Percentiles rank a stretch among this genome's conserved stretches.
phyloP scores from a whole-genome alignment of 78 protist genomes.

The Anaeramoeba flamelloides region DNA sequence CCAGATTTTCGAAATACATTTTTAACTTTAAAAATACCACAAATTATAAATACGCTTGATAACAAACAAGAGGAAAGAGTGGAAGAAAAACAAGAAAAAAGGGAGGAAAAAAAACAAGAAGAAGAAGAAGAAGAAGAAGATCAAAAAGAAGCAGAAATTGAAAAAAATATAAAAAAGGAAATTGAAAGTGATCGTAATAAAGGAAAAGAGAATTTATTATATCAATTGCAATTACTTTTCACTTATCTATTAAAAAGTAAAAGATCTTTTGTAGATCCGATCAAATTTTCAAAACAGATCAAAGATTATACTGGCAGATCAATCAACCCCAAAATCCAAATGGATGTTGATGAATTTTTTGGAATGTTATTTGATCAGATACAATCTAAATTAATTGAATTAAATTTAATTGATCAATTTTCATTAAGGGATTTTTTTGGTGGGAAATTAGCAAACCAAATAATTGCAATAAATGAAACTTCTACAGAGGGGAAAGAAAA shows the following conservation, averaged over 20 bases:
- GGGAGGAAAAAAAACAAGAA: too few relatives aligned
- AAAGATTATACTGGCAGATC: neutral
- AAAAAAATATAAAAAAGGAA: too few relatives aligned
- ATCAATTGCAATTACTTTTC: neutral
- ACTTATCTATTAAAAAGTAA: neutral
- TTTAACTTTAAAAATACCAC: neutral
- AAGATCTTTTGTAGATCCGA: neutral
- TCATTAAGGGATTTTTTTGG: neutral
- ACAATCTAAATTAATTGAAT: neutral
- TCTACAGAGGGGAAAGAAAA: too few relatives aligned
- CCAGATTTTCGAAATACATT: neutral
- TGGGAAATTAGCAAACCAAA: neutral
- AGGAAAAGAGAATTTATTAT: neutral
- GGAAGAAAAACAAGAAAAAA: too few relatives aligned
- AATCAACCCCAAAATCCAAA: neutral
- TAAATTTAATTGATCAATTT: neutral
- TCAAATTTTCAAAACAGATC: neutral
- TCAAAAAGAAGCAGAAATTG: too few relatives aligned
- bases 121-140: too few relatives aligned
- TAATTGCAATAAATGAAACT: neutral
- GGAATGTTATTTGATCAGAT: neutral
- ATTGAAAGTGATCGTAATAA: too few relatives aligned
- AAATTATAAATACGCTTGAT: too few relatives aligned
- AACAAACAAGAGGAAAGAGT: too few relatives aligned
- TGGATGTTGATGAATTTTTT: neutral